These are phyloP conservation scores for Corymbia calophylla DNA, from an alignment of 441 rosid genomes.

Conservation along the genomic window DNA sequence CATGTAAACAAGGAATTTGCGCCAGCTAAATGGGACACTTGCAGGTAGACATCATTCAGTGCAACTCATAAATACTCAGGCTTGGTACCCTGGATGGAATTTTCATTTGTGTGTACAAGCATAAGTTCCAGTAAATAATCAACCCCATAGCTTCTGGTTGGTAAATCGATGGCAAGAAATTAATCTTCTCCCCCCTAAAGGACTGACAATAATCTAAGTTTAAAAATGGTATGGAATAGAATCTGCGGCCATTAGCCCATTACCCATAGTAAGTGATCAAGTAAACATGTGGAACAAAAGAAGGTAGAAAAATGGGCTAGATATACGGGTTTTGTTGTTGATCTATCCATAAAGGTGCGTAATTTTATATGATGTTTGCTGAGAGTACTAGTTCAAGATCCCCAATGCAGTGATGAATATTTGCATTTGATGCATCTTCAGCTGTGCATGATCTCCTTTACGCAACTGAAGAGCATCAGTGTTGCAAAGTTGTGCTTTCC, in stretches of 20 bases:
- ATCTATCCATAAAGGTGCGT: not conserved
- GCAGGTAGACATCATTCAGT: slow-evolving; percentile 51
- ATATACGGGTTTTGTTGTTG: not conserved
- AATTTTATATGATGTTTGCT: not conserved
- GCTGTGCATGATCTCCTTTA: not conserved
- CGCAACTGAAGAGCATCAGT: not conserved
- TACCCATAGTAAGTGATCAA: not conserved
- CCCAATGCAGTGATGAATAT: not conserved
- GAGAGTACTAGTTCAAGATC: not conserved
- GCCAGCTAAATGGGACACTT: slow-evolving; percentile 76
- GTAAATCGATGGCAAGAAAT: not conserved
- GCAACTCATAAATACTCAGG: not conserved
- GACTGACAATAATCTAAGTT: not conserved
- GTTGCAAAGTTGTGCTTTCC: not conserved
- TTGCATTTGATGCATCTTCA: not conserved
- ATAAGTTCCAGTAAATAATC: not conserved
- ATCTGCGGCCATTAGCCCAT: not conserved
- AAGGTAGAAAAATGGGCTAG: not conserved
- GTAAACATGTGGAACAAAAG: not conserved
- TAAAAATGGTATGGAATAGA: not conserved
- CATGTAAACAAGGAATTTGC: slow-evolving; percentile 64
- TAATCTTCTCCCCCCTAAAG: not conserved
- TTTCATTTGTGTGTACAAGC: not conserved
- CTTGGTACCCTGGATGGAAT: not conserved
- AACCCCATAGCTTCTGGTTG: not conserved